Percentiles rank a stretch among this genome's conserved stretches.
These are phyloP conservation scores for Aureobasidium sp. DNA, from an alignment of 2,329 filamentous ascomycete genomes.

Conservation along the genomic window DNA sequence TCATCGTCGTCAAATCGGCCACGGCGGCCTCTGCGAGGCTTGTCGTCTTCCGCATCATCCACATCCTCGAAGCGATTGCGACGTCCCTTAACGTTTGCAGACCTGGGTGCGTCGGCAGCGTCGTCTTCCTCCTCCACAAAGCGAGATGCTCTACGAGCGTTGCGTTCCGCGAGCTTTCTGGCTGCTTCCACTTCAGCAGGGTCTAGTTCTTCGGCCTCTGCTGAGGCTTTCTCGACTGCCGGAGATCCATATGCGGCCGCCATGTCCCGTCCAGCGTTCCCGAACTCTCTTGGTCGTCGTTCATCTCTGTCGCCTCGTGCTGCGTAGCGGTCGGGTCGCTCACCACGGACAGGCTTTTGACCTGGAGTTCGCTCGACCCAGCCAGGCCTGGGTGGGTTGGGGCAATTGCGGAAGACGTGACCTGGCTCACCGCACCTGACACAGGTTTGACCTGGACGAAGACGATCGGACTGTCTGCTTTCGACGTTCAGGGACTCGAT, in stretches of 20 bases:
- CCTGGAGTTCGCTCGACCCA: constrained; percentile 2
- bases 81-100: constrained; percentile 16
- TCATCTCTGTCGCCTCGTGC: background rate
- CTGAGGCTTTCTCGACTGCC: background rate
- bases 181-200: constrained; percentile 9
- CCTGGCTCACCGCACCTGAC: constrained; percentile 3
- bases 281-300: constrained; percentile 5
- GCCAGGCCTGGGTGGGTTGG: constrained; percentile 4
- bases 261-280: constrained; percentile 4
- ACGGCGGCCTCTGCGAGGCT: constrained; percentile 11
- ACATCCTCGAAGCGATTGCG: constrained; percentile 13
- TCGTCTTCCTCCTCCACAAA: constrained; percentile 12
- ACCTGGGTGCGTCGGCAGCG: background rate
- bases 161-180: constrained; percentile 7
- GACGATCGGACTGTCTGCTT: background rate
- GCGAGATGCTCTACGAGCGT: constrained; percentile 12
- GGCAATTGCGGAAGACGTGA: constrained; percentile 2
- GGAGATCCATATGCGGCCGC: background rate
- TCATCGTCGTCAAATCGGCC: constrained; percentile 7
- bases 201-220: background rate
- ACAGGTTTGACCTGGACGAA: background rate
- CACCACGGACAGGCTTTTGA: background rate
- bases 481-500: constrained; percentile 2
- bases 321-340: background rate
- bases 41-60: constrained; percentile 13